Evolutionary conservation across 2,329 filamentous ascomycete genomes (phyloP).

Genomic region (Geosmithia flava): DNA sequence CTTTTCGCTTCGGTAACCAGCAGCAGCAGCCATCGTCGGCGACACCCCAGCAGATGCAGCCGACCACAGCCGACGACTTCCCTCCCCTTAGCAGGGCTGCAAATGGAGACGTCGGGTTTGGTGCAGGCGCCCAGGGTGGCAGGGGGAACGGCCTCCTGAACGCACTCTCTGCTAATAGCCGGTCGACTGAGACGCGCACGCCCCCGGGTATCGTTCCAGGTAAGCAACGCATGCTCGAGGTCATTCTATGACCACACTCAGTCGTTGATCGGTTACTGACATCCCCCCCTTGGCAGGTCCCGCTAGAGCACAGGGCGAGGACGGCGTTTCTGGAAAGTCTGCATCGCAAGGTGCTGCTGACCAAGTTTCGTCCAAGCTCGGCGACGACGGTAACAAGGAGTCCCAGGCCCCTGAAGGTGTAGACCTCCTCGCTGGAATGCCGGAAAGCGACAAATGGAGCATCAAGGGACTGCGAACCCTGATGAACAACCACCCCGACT

Average conservation of each 20-base stretch:
- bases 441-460: conserved; percentile 51
- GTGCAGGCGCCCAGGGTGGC: conserved; percentile 23
- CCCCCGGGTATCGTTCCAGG: conserved; percentile 28
- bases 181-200: conserved; percentile 34
- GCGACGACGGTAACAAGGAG: conserved; percentile 32
- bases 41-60: conserved; percentile 28
- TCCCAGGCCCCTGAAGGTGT: conserved; percentile 26
- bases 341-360: conserved; percentile 32
- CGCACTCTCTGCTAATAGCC: conserved; percentile 47
- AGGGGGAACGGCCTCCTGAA: conserved; percentile 51
- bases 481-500: conserved; percentile 53
- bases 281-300: conserved; percentile 11
- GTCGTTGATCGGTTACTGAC: background rate
- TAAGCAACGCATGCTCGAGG: conserved; percentile 7
- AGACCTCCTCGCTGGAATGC: conserved; percentile 49
- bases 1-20: conserved; percentile 43
- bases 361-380: conserved; percentile 21
- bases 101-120: conserved; percentile 39
- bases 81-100: conserved; percentile 46
- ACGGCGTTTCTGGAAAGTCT: conserved; percentile 12
- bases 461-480: conserved; percentile 50
- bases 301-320: conserved; percentile 25
- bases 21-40: conserved; percentile 9
- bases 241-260: too few species aligned
- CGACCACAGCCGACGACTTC: conserved; percentile 45